Conservation (phyloP, 78 protist genomes). For the Tieghemostelium lacteum region DNA sequence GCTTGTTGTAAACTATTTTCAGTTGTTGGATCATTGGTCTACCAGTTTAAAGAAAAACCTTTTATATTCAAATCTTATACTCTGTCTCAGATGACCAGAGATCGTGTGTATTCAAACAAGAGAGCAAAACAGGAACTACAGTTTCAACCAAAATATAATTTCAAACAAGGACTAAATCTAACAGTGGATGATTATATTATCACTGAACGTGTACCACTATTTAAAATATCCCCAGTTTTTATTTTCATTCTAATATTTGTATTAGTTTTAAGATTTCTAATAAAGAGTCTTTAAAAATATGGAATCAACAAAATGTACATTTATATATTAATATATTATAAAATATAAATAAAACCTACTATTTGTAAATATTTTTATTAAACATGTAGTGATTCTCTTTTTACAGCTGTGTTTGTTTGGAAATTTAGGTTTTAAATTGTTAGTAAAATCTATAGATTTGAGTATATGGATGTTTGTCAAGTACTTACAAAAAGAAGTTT, state of each 20-base stretch:
- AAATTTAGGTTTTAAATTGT: no score
- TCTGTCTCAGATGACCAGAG: constrained; percentile 20
- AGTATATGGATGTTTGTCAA: no score
- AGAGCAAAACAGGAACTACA: constrained; percentile 59
- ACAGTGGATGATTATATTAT: constrained; percentile 70
- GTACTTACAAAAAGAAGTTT: constrained; percentile 11
- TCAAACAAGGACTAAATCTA: constrained; percentile 70
- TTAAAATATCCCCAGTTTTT: constrained; percentile 65
- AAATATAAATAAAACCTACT: constrained; percentile 25
- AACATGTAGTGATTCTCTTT: constrained; percentile 14
- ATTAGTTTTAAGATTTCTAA: constrained; percentile 39
- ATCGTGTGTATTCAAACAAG: constrained; percentile 39
- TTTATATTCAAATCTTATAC: constrained; percentile 39
- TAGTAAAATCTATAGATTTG: no score
- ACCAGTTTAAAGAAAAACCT: neutral
- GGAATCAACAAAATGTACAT: no score
- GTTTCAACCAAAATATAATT: constrained; percentile 40
- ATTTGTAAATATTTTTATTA: neutral
- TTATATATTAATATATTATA: constrained; percentile 15
- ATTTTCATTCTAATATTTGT: constrained; percentile 24
- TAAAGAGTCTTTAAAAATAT: neutral
- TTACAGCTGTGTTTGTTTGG: no score
- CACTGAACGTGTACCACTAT: constrained; percentile 46
- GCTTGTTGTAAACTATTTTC: neutral
- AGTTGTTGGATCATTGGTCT: constrained; percentile 12